Conservation (phyloP, 805 yeast species). For the Grigorovia yakushimaensis region DNA sequence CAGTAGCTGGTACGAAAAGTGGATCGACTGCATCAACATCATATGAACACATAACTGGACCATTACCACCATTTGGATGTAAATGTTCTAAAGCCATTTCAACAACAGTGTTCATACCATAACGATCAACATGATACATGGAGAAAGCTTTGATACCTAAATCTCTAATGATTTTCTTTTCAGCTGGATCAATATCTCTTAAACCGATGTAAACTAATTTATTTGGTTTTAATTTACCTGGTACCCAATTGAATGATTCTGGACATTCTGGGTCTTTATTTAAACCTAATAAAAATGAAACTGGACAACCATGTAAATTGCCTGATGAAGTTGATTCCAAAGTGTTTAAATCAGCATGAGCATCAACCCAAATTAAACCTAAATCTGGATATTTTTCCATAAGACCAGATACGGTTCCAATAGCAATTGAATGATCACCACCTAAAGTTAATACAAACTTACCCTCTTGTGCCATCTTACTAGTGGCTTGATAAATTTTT, state of each 20-base stretch:
- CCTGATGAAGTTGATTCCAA: constrained; percentile 77
- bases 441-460: constrained; percentile 78
- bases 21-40: constrained; percentile 98
- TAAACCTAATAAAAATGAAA: constrained; percentile 79
- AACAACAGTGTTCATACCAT: constrained; percentile 83
- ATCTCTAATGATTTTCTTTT: constrained; percentile 62
- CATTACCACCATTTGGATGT: constrained; percentile 56
- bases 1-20: constrained; percentile 88
- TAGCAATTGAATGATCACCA: constrained; percentile 95
- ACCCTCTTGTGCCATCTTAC: constrained; percentile 36
- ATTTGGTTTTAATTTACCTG: constrained; percentile 49
- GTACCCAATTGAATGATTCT: constrained; percentile 73
- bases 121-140: constrained; percentile 93
- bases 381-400: constrained; percentile 74
- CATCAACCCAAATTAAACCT: constrained; percentile 91
- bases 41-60: constrained; percentile 83
- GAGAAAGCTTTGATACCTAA: constrained; percentile 74
- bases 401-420: constrained; percentile 84
- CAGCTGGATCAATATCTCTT: constrained; percentile 86
- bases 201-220: constrained; percentile 88
- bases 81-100: constrained; percentile 80
- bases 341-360: constrained; percentile 95
- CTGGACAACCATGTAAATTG: constrained; percentile 94
- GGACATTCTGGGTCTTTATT: constrained; percentile 47
- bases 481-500: constrained; percentile 52